Evolutionary conservation across 441 rosid species (phyloP).

Genomic region (Sinapis alba): DNA sequence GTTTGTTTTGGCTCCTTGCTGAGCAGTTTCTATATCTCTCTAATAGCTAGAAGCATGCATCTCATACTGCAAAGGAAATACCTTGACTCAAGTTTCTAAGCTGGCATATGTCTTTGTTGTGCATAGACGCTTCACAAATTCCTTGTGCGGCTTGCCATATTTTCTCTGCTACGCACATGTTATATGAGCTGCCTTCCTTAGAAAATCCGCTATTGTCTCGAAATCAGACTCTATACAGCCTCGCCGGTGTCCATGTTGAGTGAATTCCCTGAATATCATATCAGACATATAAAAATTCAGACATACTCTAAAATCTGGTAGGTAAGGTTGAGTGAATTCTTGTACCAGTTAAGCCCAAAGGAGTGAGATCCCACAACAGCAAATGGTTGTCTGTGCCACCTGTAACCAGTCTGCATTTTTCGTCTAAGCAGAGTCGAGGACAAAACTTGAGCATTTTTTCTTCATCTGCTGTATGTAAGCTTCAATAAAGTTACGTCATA

Average conservation of each 20-base stretch:
- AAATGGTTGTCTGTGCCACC: constrained; percentile 41
- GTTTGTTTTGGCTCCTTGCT: not conserved
- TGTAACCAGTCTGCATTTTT: constrained; percentile 81
- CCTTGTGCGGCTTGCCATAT: constrained; percentile 69
- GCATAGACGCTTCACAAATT: constrained; percentile 57
- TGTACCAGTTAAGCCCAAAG: constrained; percentile 81
- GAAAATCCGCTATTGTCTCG: constrained; percentile 79
- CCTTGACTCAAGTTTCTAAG: constrained; percentile 73
- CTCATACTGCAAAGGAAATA: constrained; percentile 82
- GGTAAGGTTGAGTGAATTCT: not conserved
- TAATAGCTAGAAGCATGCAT: constrained; percentile 73
- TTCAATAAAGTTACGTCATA: not conserved
- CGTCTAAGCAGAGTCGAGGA: constrained; percentile 74
- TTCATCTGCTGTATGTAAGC: constrained; percentile 91
- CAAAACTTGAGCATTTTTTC: constrained; percentile 80
- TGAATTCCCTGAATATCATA: constrained; percentile 65
- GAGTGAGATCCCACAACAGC: constrained; percentile 89
- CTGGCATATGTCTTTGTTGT: constrained; percentile 29
- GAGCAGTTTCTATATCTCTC: not conserved
- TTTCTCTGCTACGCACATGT: constrained; percentile 67
- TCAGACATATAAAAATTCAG: not conserved
- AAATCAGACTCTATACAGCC: constrained; percentile 92
- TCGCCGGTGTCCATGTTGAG: constrained; percentile 91
- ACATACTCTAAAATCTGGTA: not conserved
- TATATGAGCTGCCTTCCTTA: constrained; percentile 77